Conservation (phyloP, 768 basidiomycete genomes). For the Termitomyces sp. region DNA sequence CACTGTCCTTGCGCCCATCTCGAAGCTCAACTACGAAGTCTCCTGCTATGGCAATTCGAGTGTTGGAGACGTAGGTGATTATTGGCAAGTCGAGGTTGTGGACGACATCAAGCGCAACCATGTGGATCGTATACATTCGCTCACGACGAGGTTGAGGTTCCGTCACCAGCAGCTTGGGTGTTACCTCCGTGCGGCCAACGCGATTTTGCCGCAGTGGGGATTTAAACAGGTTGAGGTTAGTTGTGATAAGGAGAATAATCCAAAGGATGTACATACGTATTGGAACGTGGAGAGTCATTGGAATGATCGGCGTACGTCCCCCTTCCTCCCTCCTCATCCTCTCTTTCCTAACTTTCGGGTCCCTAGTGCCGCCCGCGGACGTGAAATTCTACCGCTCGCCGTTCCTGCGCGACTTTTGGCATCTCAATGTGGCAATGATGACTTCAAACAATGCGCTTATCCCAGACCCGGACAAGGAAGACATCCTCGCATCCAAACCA, state of each 20-base stretch:
- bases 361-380: constrained; percentile 77
- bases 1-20: constrained; percentile 79
- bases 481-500: constrained; percentile 92
- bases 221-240: constrained; percentile 98
- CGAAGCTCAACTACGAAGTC: constrained; percentile 89
- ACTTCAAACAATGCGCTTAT: constrained; percentile 98
- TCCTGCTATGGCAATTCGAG: constrained; percentile 92
- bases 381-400: constrained; percentile 85
- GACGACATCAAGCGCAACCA: constrained; percentile 68
- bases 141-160: constrained; percentile 90
- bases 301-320: constrained; percentile 85
- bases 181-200: constrained; percentile 87
- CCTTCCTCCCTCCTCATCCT: neutral
- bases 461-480: constrained; percentile 98
- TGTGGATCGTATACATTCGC: constrained; percentile 77
- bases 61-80: constrained; percentile 83
- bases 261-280: constrained; percentile 79
- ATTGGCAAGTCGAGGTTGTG: constrained; percentile 93
- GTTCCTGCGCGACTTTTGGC: constrained; percentile 97
- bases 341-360: constrained; percentile 1
- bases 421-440: constrained; percentile 99
- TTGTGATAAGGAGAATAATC: constrained; percentile 87
- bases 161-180: constrained; percentile 76
- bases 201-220: constrained; percentile 93
- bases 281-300: constrained; percentile 99